Conservation (phyloP, 257 asterid species). For the Voacanga thouarsii region DNA sequence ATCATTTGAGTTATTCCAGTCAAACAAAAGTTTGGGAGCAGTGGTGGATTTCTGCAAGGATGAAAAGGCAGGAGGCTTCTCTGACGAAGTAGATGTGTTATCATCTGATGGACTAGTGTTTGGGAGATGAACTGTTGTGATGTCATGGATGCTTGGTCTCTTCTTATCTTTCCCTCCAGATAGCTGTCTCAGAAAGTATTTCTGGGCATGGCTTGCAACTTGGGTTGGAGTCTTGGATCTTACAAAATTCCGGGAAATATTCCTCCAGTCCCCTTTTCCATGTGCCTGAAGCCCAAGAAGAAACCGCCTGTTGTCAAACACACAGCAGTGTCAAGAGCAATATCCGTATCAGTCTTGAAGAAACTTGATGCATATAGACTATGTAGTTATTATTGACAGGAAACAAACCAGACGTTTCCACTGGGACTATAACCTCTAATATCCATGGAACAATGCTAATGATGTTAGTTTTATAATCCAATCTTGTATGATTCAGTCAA, state of each 20-base stretch:
- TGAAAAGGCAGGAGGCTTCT: constrained; percentile 15
- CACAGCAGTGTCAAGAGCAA: background rate
- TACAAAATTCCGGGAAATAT: constrained; percentile 69
- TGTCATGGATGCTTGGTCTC: constrained; percentile 85
- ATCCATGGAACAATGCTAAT: background rate
- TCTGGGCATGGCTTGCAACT: constrained; percentile 95
- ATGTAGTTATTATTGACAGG: background rate
- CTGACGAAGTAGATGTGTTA: constrained; percentile 12
- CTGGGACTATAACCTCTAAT: background rate
- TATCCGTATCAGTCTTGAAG: background rate
- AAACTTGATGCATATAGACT: background rate
- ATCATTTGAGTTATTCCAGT: constrained; percentile 36
- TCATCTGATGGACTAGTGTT: constrained; percentile 15
- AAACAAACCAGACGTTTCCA: background rate
- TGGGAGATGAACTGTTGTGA: constrained; percentile 46
- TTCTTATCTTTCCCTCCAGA: constrained; percentile 64
- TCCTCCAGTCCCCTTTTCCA: constrained; percentile 89
- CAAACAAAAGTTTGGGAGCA: constrained; percentile 28
- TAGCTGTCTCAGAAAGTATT: constrained; percentile 64
- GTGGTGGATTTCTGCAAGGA: constrained; percentile 25
- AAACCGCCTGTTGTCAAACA: constrained; percentile 44
- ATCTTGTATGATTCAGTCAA: too few species aligned
- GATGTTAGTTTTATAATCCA: background rate
- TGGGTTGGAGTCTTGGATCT: constrained; percentile 72
- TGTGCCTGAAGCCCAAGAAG: constrained; percentile 60